Conservation (phyloP, 1,139 yeast genomes). For the Pichia sp. region DNA sequence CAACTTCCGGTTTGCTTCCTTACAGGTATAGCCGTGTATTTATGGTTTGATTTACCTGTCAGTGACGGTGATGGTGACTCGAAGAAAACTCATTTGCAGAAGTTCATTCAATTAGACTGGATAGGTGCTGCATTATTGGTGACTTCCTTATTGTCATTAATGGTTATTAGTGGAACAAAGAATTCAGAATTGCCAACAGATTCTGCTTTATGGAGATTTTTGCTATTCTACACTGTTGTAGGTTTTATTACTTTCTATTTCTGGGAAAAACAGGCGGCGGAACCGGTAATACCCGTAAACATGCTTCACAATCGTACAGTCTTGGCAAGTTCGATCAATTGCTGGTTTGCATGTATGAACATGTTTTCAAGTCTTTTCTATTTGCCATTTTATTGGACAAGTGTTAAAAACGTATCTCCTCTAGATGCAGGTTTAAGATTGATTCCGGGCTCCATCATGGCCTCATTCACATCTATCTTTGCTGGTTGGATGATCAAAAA, state of each 20-base stretch:
- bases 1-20: constrained; percentile 41
- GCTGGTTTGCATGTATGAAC: constrained; percentile 29
- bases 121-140: constrained; percentile 39
- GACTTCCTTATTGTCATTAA: constrained; percentile 31
- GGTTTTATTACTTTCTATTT: constrained; percentile 16
- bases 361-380: constrained; percentile 24
- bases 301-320: constrained; percentile 24
- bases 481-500: constrained; percentile 24
- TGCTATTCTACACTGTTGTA: constrained; percentile 13
- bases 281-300: constrained; percentile 26
- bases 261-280: constrained; percentile 18
- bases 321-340: constrained; percentile 24
- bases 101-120: constrained; percentile 55
- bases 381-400: constrained; percentile 25
- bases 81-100: constrained; percentile 27
- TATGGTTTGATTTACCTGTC: constrained; percentile 34
- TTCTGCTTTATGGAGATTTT: constrained; percentile 29
- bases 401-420: constrained; percentile 24
- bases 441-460: constrained; percentile 23
- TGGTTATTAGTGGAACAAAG: constrained; percentile 42
- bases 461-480: constrained; percentile 23
- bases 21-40: constrained; percentile 32
- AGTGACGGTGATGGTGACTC: constrained; percentile 18
- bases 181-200: constrained; percentile 37
- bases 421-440: constrained; percentile 29